A percentile compares a stretch with the other conserved stretches of the same genome.
These are phyloP conservation scores for Aureobasidium sp. DNA, from an alignment of 2,329 filamentous ascomycete species.

Conservation along the genomic window DNA sequence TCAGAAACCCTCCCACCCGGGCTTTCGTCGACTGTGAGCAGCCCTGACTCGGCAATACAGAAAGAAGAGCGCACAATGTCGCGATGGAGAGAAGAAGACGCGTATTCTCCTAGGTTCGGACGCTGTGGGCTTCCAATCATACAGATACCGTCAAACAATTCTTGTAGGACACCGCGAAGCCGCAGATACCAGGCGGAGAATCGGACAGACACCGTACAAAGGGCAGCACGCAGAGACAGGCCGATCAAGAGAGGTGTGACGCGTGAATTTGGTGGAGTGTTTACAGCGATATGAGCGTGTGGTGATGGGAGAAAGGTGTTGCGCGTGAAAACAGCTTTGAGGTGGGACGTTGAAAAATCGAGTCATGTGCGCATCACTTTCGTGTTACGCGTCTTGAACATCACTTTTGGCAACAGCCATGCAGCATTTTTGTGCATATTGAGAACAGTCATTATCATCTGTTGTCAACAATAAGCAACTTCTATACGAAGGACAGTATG, in stretches of 20 bases:
- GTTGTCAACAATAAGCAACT: background rate
- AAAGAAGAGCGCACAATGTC: background rate
- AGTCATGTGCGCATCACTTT: background rate
- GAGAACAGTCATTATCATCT: background rate
- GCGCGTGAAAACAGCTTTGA: background rate
- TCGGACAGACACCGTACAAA: background rate
- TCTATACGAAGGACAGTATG: background rate
- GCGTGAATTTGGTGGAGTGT: background rate
- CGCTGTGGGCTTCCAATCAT: conserved; percentile 3
- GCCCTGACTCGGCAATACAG: conserved; percentile 8
- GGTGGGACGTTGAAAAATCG: background rate
- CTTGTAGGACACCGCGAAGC: background rate
- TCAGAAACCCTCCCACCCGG: conserved; percentile 12
- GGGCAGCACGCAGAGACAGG: background rate
- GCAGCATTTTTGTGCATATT: background rate
- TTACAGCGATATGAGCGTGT: background rate
- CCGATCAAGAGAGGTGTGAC: background rate
- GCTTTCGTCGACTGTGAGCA: conserved; percentile 10
- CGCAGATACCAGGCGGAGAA: conserved; percentile 1
- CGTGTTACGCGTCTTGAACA: background rate
- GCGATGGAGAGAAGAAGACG: background rate
- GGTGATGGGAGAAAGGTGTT: background rate
- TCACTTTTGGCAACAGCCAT: background rate
- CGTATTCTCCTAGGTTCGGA: background rate
- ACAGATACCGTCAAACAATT: conserved; percentile 9